Evolutionary conservation across 345 rosid genomes (phyloP).

Genomic region (Populus ilicifolia): DNA sequence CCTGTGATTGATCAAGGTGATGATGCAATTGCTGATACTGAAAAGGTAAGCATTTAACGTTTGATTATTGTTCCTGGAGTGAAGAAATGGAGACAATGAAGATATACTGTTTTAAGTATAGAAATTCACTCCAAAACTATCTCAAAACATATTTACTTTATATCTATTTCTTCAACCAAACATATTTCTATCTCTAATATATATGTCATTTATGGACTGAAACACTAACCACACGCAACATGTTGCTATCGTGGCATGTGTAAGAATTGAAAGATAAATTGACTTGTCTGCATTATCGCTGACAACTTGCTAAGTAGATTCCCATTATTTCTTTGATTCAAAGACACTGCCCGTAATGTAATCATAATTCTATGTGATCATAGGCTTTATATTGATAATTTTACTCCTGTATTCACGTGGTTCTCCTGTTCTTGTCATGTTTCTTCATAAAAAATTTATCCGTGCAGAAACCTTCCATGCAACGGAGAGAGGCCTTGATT

Average conservation of each 20-base stretch:
- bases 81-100: no score
- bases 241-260: no score
- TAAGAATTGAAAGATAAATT: no score
- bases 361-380: neutral
- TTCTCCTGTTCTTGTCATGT: neutral
- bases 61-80: no score
- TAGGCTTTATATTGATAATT: neutral
- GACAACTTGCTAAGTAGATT: neutral
- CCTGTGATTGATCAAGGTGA: conserved; percentile 18
- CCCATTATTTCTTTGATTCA: no score
- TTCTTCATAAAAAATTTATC: neutral
- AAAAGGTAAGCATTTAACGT: conserved; percentile 30
- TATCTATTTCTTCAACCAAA: no score
- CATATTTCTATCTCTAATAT: no score
- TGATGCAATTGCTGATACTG: conserved; percentile 1
- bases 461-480: conserved; percentile 24
- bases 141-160: no score
- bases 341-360: neutral
- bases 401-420: neutral
- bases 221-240: no score
- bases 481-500: conserved; percentile 48
- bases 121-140: no score
- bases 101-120: no score
- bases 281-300: neutral
- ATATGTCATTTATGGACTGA: no score